Conservation (phyloP, 2,329 filamentous ascomycete species). For the Cercospora berteroae region DNA sequence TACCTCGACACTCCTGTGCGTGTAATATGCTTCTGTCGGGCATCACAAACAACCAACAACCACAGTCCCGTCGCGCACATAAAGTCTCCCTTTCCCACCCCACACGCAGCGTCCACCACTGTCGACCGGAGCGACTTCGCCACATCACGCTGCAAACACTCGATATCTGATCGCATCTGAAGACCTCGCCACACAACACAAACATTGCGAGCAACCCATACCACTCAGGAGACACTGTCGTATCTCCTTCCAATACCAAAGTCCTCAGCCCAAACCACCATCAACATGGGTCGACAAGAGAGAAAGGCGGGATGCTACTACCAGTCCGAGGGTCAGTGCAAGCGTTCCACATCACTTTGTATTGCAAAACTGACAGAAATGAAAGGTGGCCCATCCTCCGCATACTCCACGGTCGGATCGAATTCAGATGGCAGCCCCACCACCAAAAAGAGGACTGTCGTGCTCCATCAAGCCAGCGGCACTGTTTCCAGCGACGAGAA, state of each 20-base stretch:
- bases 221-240: neutral
- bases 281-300: conserved; percentile 12
- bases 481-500: conserved; percentile 11
- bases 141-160: neutral
- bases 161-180: neutral
- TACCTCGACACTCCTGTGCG: neutral
- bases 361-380: neutral
- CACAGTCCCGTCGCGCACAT: neutral
- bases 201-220: neutral
- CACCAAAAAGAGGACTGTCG: conserved; percentile 4
- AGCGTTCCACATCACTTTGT: neutral
- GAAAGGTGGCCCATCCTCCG: neutral
- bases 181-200: neutral
- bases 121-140: conserved; percentile 2
- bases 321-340: conserved; percentile 1
- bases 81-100: neutral
- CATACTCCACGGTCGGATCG: conserved; percentile 11
- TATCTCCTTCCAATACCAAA: neutral
- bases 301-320: neutral
- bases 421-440: conserved; percentile 5
- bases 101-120: neutral
- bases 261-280: neutral
- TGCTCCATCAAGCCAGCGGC: conserved; percentile 21
- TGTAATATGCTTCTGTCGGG: neutral
- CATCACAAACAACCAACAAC: neutral